phyloP scores from a whole-genome alignment of 352 stramenopile species.

The Phytopythium boreale region DNA sequence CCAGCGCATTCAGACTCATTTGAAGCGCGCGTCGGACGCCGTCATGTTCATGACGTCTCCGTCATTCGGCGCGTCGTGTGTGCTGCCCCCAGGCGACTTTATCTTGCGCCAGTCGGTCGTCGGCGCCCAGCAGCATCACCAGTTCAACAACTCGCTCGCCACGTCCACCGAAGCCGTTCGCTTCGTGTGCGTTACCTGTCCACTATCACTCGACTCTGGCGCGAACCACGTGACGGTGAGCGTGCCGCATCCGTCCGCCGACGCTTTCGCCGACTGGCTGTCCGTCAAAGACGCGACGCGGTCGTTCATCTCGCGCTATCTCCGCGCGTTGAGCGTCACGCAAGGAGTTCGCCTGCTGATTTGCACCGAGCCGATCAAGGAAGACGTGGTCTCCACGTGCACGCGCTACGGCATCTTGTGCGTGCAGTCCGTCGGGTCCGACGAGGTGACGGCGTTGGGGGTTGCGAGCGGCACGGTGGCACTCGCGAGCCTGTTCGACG shows the following conservation, averaged over 20 bases:
- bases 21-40: slow-evolving; percentile 26
- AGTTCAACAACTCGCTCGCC: slow-evolving; percentile 11
- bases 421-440: slow-evolving; percentile 50
- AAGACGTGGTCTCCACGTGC: slow-evolving; percentile 41
- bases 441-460: slow-evolving; percentile 48
- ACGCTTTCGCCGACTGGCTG: slow-evolving; percentile 26
- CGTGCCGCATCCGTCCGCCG: neutral
- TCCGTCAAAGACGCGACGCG: slow-evolving; percentile 16
- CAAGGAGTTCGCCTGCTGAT: slow-evolving; percentile 42
- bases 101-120: slow-evolving; percentile 54
- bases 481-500: slow-evolving; percentile 56
- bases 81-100: slow-evolving; percentile 39
- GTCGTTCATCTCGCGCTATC: slow-evolving; percentile 28
- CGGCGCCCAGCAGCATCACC: slow-evolving; percentile 30
- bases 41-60: slow-evolving; percentile 36
- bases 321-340: slow-evolving; percentile 16
- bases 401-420: slow-evolving; percentile 47
- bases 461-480: slow-evolving; percentile 28
- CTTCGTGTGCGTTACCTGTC: slow-evolving; percentile 48
- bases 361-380: slow-evolving; percentile 38
- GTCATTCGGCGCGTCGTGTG: slow-evolving; percentile 30
- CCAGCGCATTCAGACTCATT: slow-evolving; percentile 25
- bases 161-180: neutral
- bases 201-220: slow-evolving; percentile 27
- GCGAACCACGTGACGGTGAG: slow-evolving; percentile 36